These are phyloP conservation scores for Xylaria nigripes DNA, from an alignment of 495 filamentous ascomycete genomes.

Conservation along the genomic window DNA sequence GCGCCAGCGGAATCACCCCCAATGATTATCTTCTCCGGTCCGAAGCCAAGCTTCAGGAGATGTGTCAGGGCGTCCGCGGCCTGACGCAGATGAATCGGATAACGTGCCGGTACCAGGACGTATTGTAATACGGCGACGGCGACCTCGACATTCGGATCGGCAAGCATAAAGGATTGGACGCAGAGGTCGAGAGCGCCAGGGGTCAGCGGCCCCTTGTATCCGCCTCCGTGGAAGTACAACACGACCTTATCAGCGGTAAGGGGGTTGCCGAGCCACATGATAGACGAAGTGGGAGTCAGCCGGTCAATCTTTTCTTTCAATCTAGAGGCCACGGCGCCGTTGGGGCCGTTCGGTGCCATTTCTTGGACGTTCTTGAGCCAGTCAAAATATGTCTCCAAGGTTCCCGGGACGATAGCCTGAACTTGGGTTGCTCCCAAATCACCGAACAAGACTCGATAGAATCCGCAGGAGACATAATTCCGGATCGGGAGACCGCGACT, in stretches of 20 bases:
- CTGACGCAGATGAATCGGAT: conserved; percentile 24
- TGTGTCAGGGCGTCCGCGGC: conserved; percentile 20
- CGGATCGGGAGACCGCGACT: not conserved
- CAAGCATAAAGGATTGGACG: conserved; percentile 17
- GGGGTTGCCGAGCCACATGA: conserved; percentile 30
- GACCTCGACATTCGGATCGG: conserved; percentile 14
- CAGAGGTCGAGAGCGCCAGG: conserved; percentile 25
- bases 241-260: conserved; percentile 24
- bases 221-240: conserved; percentile 31
- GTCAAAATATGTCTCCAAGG: not conserved
- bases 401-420: not conserved
- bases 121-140: conserved; percentile 29
- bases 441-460: not conserved
- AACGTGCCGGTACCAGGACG: conserved; percentile 22
- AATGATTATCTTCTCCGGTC: conserved; percentile 19
- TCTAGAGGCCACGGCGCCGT: not conserved
- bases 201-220: conserved; percentile 18
- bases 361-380: not conserved
- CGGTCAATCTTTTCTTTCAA: not conserved
- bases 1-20: conserved; percentile 30
- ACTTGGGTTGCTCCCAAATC: not conserved
- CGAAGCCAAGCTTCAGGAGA: conserved; percentile 16
- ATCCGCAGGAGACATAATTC: not conserved
- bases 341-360: not conserved
- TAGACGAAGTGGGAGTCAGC: not conserved